Base-by-base conservation (phyloP, 345 rosid genomes). In the Linum trigynum region DNA sequence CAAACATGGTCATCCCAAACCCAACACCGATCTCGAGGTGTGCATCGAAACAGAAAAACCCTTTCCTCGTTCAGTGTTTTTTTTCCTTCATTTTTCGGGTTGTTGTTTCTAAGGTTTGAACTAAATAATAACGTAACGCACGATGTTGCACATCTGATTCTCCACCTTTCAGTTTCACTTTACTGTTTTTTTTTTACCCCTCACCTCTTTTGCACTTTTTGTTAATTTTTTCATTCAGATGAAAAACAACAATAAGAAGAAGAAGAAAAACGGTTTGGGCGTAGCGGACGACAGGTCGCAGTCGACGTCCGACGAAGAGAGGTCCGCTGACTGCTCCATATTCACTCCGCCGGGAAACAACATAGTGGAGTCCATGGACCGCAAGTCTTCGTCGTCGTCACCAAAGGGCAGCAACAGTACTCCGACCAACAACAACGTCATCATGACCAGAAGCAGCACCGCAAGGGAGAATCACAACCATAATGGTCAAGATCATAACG, bases 361-460 rank as follows among this genome's bases (percentile, higher is more conserved):
- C 43, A 69, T 69, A 41, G 63, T 69, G 3, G 73, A 69, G 55
- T 69, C 73, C 41, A 69, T 69, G 73, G 67, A 59, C 9, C 16
- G 37, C 36, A 63, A 63, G 62, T 60, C 41, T 2, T 23, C 45
- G 5, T 48, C 53, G 14, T 48, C 53, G 3, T 7, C 53, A 0
- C 65, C 59, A 11, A 55, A 59, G 57, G 4, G 16, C 45, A 2
- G 53, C 55, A 42, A 5, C 12, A 17, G n/a, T 2, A 39, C 4
- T 66, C 56, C 12, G 2, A 16, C 17, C 8, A 40, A 3, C 6
- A 39, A 40, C 36, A 58, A 23, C 32, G 32, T 59, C 11, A 3
- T 4, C 36, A n/a, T 14, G 48, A n/a, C 15, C 3, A 14, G 43
- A 41, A 57, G 61, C 61, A 37, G 61, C 3, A 17, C 36, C 4